Evolutionary conservation across 2,329 filamentous ascomycete species (phyloP).

Genomic region (Lachnellula suecica): DNA sequence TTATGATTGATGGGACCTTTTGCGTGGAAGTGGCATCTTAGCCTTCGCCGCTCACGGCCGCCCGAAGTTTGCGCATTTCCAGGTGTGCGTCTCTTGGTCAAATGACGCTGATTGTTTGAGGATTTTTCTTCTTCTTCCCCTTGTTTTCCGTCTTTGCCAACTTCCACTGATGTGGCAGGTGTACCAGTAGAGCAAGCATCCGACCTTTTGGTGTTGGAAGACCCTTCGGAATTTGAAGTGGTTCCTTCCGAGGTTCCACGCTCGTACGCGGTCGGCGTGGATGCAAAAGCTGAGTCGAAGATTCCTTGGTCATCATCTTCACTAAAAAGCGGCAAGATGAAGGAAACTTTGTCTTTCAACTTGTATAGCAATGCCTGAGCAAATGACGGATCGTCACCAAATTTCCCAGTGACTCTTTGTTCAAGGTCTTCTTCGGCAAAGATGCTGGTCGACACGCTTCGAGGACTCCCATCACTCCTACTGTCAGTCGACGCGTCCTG

Average conservation of each 20-base stretch:
- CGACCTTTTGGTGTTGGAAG: not conserved
- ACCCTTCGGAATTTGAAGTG: not conserved
- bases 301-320: not conserved
- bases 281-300: not conserved
- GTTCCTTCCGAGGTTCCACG: not conserved
- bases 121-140: not conserved
- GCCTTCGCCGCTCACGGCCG: not conserved
- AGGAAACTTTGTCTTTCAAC: not conserved
- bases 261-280: not conserved
- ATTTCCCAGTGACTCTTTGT: not conserved
- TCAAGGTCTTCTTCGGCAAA: slow-evolving; percentile 4
- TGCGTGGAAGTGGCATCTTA: slow-evolving; percentile 3
- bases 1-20: not conserved
- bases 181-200: not conserved
- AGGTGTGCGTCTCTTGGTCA: not conserved
- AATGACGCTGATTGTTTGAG: not conserved
- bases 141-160: not conserved
- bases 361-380: not conserved
- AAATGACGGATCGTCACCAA: not conserved
- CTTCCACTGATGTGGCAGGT: not conserved
- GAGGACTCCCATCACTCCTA: not conserved
- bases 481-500: not conserved
- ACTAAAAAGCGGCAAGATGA: slow-evolving; percentile 1
- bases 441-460: not conserved
- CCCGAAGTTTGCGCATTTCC: not conserved